phyloP scores from a whole-genome alignment of 78 protist species.

The Monocercomonoides exilis region DNA sequence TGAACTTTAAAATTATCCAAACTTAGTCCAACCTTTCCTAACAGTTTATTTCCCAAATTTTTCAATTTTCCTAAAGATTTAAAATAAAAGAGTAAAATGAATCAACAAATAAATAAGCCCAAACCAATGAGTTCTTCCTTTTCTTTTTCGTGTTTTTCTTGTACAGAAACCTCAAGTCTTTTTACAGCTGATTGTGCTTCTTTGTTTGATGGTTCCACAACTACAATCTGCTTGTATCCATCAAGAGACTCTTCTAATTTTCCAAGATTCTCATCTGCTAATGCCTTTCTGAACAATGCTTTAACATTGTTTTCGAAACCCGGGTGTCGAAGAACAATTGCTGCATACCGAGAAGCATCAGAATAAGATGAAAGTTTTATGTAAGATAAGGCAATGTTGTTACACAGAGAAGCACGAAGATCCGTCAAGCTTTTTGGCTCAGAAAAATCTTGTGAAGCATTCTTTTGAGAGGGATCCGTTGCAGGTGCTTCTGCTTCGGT shows the following conservation, averaged over 20 bases:
- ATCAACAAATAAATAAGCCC: background rate
- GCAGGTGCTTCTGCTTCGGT: background rate
- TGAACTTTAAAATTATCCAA: constrained; percentile 73
- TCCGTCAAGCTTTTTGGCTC: background rate
- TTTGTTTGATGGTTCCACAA: background rate
- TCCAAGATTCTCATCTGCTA: background rate
- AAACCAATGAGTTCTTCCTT: constrained; percentile 53
- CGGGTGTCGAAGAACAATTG: background rate
- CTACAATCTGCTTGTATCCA: background rate
- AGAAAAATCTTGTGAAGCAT: too few relatives aligned
- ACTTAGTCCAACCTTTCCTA: constrained; percentile 74
- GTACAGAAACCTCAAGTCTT: constrained; percentile 10
- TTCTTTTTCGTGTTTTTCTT: constrained; percentile 25
- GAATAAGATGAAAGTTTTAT: background rate
- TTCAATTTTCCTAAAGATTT: constrained; percentile 53
- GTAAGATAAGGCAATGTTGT: constrained; percentile 3
- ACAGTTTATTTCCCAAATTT: constrained; percentile 67
- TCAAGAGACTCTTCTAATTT: background rate
- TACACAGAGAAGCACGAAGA: background rate
- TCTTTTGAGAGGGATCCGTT: background rate
- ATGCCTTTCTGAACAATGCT: background rate
- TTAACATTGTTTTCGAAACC: background rate
- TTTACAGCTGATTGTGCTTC: background rate
- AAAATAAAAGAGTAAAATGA: background rate
- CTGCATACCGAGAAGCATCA: background rate